A percentile compares a stretch with the other conserved stretches of the same genome.
phyloP scores from a whole-genome alignment of 495 filamentous ascomycete genomes.

The Aspergillus indologenus region DNA sequence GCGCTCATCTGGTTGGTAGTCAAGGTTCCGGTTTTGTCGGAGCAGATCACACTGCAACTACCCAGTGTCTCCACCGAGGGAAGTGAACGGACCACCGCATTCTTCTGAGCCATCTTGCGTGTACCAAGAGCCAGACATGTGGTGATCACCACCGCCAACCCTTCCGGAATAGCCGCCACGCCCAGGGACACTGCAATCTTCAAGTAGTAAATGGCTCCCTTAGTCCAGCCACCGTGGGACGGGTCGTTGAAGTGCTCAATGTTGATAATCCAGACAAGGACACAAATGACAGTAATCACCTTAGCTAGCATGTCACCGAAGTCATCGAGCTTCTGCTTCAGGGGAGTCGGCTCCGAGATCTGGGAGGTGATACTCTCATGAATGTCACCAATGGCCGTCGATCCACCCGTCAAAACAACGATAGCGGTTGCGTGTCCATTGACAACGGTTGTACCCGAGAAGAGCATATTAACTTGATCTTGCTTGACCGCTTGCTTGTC shows the following conservation, averaged over 20 bases:
- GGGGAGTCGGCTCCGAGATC: constrained; percentile 93
- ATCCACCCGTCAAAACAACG: constrained; percentile 85
- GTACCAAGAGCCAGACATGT: constrained; percentile 95
- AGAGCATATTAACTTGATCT: constrained; percentile 96
- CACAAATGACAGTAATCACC: constrained; percentile 95
- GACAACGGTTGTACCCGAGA: constrained; percentile 96
- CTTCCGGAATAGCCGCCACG: constrained; percentile 96
- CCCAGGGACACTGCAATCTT: constrained; percentile 99
- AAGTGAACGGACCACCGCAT: constrained; percentile 91
- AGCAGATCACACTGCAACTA: constrained; percentile 99
- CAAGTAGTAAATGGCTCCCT: constrained; percentile 98
- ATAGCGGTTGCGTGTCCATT: constrained; percentile 90
- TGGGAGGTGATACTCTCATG: constrained; percentile 97
- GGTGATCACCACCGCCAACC: constrained; percentile 95
- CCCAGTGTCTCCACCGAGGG: constrained; percentile 97
- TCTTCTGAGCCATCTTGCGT: constrained; percentile 97
- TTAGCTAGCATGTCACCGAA: constrained; percentile 97
- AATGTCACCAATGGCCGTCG: constrained; percentile 97
- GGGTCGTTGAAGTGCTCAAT: constrained; percentile 94
- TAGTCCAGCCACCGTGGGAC: constrained; percentile 88
- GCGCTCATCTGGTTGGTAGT: constrained; percentile 99
- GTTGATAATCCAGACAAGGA: constrained; percentile 98
- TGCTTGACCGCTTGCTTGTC: constrained; percentile 91
- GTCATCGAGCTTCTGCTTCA: constrained; percentile 98
- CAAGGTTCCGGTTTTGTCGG: constrained; percentile 98